These are phyloP conservation scores for Globisporangium canariense DNA, from an alignment of 352 stramenopile genomes.

Conservation along the genomic window DNA sequence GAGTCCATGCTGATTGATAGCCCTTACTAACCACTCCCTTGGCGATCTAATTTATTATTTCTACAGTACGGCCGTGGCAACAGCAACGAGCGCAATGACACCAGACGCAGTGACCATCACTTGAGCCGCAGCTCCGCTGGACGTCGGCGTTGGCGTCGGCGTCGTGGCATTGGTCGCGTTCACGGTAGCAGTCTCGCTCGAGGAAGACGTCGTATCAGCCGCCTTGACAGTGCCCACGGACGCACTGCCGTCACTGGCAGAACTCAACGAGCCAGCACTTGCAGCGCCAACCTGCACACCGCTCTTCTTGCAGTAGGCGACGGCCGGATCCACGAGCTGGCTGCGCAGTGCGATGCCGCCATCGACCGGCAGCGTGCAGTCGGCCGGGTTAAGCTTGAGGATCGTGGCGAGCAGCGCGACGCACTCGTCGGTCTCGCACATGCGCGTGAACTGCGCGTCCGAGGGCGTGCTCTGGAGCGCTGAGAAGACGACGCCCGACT, in stretches of 20 bases:
- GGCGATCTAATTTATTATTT: background rate
- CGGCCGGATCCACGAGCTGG: slow-evolving; percentile 37
- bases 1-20: background rate
- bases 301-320: slow-evolving; percentile 30
- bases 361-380: slow-evolving; percentile 34
- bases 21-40: background rate
- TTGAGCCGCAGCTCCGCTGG: background rate
- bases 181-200: background rate
- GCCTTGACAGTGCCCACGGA: slow-evolving; percentile 10
- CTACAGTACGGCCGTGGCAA: background rate
- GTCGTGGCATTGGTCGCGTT: background rate
- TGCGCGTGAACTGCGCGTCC: slow-evolving; percentile 15
- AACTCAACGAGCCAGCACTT: background rate
- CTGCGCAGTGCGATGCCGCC: slow-evolving; percentile 37
- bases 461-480: slow-evolving; percentile 7
- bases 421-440: slow-evolving; percentile 30
- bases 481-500: slow-evolving; percentile 11
- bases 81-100: background rate
- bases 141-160: slow-evolving; percentile 2
- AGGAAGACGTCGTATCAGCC: slow-evolving; percentile 7
- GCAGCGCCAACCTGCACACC: slow-evolving; percentile 16
- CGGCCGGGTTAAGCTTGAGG: slow-evolving; percentile 27
- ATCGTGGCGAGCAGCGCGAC: slow-evolving; percentile 31
- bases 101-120: background rate
- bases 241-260: background rate